Evolutionary conservation across 2,329 filamentous ascomycete species (phyloP).

Genomic region (Balansia obtecta): DNA sequence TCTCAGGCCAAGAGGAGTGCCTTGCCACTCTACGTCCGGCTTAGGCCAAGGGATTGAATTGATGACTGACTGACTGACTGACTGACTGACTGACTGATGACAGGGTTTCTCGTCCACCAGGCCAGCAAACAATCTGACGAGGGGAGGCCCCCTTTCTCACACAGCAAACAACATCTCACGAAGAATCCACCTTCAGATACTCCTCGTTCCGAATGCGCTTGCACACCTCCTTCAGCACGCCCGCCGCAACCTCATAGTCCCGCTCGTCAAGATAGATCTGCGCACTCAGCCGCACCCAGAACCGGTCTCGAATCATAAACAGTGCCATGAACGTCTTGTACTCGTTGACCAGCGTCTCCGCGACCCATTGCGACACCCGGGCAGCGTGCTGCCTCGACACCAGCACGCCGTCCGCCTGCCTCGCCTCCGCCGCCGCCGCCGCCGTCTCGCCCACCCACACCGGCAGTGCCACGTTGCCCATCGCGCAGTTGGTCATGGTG

Average conservation of each 20-base stretch:
- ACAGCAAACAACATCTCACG: too few relatives aligned
- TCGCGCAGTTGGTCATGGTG: constrained; percentile 52
- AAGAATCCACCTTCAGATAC: constrained; percentile 12
- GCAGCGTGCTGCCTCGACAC: constrained; percentile 19
- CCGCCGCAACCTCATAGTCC: constrained; percentile 63
- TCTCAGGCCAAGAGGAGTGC: too few relatives aligned
- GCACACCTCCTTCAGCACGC: constrained; percentile 39
- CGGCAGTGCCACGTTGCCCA: constrained; percentile 66
- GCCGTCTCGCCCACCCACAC: constrained; percentile 27
- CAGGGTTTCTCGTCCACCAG: too few relatives aligned
- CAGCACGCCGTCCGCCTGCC: constrained; percentile 16
- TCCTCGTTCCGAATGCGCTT: constrained; percentile 26
- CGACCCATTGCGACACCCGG: constrained; percentile 44
- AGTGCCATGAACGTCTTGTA: constrained; percentile 61
- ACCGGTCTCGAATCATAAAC: constrained; percentile 44
- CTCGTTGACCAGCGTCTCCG: constrained; percentile 38
- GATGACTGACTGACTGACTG: too few relatives aligned
- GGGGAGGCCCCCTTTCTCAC: too few relatives aligned
- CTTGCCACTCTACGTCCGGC: too few relatives aligned
- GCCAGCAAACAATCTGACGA: too few relatives aligned
- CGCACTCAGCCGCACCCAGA: constrained; percentile 64
- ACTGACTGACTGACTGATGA: too few relatives aligned
- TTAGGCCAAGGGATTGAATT: too few relatives aligned
- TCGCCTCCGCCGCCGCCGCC: too few relatives aligned
- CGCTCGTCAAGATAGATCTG: constrained; percentile 73